Evolutionary conservation across 2,329 filamentous ascomycete genomes (phyloP).

Genomic region (Juglanconis juglandina): DNA sequence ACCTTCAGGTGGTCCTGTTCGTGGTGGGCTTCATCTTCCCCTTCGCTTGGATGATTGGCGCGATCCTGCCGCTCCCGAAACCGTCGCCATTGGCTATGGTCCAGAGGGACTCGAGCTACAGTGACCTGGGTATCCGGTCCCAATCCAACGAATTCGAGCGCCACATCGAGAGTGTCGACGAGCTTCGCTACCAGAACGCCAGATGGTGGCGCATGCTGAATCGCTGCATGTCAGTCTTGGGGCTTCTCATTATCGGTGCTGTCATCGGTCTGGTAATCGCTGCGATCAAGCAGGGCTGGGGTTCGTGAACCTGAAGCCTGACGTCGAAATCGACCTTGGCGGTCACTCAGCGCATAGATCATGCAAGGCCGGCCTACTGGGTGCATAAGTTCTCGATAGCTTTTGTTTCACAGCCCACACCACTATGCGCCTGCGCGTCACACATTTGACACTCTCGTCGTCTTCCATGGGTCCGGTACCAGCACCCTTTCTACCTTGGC

Average conservation of each 20-base stretch:
- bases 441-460: not conserved
- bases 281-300: constrained; percentile 50
- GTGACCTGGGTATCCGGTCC: constrained; percentile 32
- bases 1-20: constrained; percentile 73
- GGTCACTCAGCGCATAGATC: not conserved
- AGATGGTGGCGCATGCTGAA: constrained; percentile 60
- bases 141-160: constrained; percentile 31
- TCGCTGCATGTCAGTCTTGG: constrained; percentile 55
- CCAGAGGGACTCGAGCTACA: constrained; percentile 41
- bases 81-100: constrained; percentile 51
- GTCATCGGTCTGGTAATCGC: constrained; percentile 50
- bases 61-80: constrained; percentile 67
- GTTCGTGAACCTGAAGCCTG: constrained; percentile 8
- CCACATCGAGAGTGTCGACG: constrained; percentile 35
- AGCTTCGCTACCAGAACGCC: constrained; percentile 48
- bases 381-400: too few species aligned
- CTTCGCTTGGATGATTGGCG: constrained; percentile 76
- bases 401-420: not conserved
- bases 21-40: constrained; percentile 75
- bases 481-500: not conserved
- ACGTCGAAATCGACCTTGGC: not conserved
- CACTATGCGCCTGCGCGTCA: not conserved
- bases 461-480: not conserved
- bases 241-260: constrained; percentile 52
- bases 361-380: not conserved